phyloP scores from a whole-genome alignment of 2,329 filamentous ascomycete genomes.

The Fragosphaeria purpurea region DNA sequence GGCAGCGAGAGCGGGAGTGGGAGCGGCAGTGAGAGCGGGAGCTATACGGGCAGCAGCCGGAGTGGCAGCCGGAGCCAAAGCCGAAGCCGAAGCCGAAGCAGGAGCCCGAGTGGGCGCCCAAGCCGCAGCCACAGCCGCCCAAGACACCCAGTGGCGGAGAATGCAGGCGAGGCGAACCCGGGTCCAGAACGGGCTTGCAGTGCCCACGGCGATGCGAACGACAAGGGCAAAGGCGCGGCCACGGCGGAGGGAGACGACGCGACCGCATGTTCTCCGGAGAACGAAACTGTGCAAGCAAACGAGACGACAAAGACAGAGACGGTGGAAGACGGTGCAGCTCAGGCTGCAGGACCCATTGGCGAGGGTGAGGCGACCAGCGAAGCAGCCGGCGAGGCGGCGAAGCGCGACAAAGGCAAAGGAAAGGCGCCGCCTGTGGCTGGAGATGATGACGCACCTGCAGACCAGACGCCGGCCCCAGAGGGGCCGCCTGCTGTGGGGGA shows the following conservation, averaged over 20 bases:
- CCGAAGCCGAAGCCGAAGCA: conserved; percentile 14
- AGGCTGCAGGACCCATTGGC: no score
- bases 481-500: no score
- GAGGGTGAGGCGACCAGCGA: not conserved
- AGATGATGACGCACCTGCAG: no score
- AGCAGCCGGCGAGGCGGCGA: not conserved
- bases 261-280: not conserved
- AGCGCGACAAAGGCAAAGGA: not conserved
- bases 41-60: conserved; percentile 15
- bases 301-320: not conserved
- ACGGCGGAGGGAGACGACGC: not conserved
- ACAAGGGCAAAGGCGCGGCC: conserved; percentile 11
- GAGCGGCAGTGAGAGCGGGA: conserved; percentile 19
- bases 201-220: not conserved
- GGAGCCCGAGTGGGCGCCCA: conserved; percentile 18
- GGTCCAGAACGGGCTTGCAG: not conserved
- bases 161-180: conserved; percentile 1
- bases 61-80: conserved; percentile 7
- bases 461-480: no score
- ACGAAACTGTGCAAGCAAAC: not conserved
- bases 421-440: no score
- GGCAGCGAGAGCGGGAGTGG: conserved; percentile 9
- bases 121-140: conserved; percentile 1
- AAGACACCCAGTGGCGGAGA: no score
- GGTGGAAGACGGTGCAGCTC: no score